Conservation (phyloP, 352 stramenopile genomes). For the Phytophthora pistaciae region DNA sequence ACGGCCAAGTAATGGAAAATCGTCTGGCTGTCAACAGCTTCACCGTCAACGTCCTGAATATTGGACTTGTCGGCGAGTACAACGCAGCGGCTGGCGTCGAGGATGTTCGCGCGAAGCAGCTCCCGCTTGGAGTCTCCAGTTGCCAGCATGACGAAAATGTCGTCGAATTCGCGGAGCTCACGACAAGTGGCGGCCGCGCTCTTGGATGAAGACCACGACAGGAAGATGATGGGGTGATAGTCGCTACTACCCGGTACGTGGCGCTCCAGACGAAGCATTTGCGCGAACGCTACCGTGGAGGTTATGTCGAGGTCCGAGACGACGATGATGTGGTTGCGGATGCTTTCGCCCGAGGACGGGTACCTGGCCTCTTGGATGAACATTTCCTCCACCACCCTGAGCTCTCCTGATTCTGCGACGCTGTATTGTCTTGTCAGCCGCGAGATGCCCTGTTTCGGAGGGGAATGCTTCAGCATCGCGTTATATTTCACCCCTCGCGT, state of each 20-base stretch:
- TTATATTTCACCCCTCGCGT: conserved; percentile 16
- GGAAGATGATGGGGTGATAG: conserved; percentile 67
- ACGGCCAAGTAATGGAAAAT: conserved; percentile 79
- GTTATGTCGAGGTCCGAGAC: conserved; percentile 60
- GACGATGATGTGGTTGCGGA: conserved; percentile 70
- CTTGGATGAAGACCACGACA: conserved; percentile 61
- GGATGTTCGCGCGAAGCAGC: conserved; percentile 65
- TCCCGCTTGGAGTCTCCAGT: conserved; percentile 61
- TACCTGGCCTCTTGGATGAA: conserved; percentile 47
- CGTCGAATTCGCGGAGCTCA: conserved; percentile 50
- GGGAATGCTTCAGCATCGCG: conserved; percentile 3
- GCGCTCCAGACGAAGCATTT: conserved; percentile 57
- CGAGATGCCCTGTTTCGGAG: conserved; percentile 3
- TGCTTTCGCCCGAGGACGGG: conserved; percentile 24
- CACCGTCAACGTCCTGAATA: conserved; percentile 65
- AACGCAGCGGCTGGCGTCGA: conserved; percentile 61
- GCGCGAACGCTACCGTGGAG: conserved; percentile 57
- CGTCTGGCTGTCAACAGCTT: conserved; percentile 62
- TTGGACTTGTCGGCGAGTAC: conserved; percentile 67
- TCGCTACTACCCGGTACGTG: conserved; percentile 41
- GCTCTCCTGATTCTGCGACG: conserved; percentile 13
- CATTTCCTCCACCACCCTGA: conserved; percentile 32
- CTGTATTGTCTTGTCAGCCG: not conserved
- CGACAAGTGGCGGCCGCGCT: conserved; percentile 26
- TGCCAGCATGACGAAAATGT: conserved; percentile 71